A percentile compares a stretch with the other conserved stretches of the same genome.
Conservation (phyloP, 139 green algal species). For the Coccomyxa sp. region DNA sequence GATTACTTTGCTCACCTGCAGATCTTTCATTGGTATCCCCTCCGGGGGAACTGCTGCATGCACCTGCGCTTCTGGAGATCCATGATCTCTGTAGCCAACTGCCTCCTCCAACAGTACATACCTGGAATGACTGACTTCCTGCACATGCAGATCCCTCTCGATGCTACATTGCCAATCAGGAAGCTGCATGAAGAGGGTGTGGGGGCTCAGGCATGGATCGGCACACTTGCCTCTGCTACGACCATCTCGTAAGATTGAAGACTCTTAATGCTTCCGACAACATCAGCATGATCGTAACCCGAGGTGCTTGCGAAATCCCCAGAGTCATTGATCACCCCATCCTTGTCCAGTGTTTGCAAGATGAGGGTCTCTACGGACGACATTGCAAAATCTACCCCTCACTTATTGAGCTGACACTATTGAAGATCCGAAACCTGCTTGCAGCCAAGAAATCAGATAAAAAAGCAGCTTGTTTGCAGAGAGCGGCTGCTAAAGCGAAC, state of each 20-base stretch:
- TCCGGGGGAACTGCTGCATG: conserved; percentile 65
- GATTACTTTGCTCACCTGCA: conserved; percentile 53
- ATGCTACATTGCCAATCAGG: background rate
- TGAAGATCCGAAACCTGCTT: too few relatives aligned
- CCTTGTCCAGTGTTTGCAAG: background rate
- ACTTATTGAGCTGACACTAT: too few relatives aligned
- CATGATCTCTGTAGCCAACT: conserved; percentile 52
- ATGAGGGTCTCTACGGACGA: background rate
- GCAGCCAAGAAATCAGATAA: too few relatives aligned
- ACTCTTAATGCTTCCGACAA: conserved; percentile 85
- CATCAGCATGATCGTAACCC: conserved; percentile 56
- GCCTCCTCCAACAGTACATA: conserved; percentile 78
- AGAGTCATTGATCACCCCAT: conserved; percentile 61
- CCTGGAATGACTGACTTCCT: conserved; percentile 70
- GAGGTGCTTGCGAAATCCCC: conserved; percentile 45
- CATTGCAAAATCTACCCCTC: background rate
- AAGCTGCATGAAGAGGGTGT: background rate
- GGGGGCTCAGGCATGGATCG: too few relatives aligned
- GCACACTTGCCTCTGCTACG: conserved; percentile 47
- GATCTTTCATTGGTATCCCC: conserved; percentile 66
- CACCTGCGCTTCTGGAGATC: conserved; percentile 83
- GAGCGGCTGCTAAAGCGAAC: too few relatives aligned
- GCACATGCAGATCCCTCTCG: background rate
- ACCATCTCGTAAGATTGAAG: conserved; percentile 78
- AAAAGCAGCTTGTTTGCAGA: too few relatives aligned